Evolutionary conservation across 2,329 filamentous ascomycete genomes (phyloP).

Genomic region (Ceratocystis albifundus): DNA sequence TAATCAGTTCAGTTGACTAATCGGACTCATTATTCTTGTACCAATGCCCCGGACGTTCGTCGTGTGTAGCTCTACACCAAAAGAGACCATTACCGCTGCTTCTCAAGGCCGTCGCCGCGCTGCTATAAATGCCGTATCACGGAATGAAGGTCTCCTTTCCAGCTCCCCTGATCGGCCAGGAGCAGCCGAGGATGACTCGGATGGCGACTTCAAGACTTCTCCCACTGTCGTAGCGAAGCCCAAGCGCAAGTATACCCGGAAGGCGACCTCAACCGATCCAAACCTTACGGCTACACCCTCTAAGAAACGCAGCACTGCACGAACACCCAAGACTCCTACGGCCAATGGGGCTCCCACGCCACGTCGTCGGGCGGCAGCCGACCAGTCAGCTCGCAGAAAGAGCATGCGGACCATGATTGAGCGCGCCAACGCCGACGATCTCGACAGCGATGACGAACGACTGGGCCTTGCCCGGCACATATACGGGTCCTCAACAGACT

Average conservation of each 20-base stretch:
- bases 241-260: conserved; percentile 16
- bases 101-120: conserved; percentile 17
- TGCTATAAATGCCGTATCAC: background rate
- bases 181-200: conserved; percentile 16
- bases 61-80: conserved; percentile 24
- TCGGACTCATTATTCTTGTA: background rate
- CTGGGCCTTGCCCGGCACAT: conserved; percentile 60
- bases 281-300: conserved; percentile 28
- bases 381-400: conserved; percentile 78
- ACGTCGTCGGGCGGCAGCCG: conserved; percentile 55
- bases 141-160: conserved; percentile 12
- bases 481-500: conserved; percentile 35
- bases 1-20: background rate
- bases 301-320: conserved; percentile 30
- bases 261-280: conserved; percentile 19
- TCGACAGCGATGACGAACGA: conserved; percentile 61
- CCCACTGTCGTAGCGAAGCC: conserved; percentile 7
- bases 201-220: conserved; percentile 15
- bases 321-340: conserved; percentile 27
- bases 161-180: conserved; percentile 14
- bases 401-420: conserved; percentile 67
- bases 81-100: conserved; percentile 15
- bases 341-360: conserved; percentile 41
- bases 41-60: conserved; percentile 19
- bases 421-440: conserved; percentile 50